Conservation (phyloP, 306 rosid genomes). For the Prunus campanulata region DNA sequence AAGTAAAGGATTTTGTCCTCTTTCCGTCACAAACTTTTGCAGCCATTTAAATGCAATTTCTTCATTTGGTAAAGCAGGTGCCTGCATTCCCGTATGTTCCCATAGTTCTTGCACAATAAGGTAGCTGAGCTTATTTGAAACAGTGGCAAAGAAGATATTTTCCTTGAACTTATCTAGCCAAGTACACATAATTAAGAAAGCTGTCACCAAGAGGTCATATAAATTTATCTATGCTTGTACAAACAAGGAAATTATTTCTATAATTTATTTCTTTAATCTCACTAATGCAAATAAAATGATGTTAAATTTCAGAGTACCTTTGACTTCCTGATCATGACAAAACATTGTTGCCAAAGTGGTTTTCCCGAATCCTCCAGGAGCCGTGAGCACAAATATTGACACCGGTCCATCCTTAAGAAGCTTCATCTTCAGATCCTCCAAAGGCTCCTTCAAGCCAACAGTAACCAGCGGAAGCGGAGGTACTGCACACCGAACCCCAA, state of each 20-base stretch:
- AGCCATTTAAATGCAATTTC: conserved; percentile 23
- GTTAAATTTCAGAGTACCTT: conserved; percentile 28
- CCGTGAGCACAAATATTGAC: conserved; percentile 40
- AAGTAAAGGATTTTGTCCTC: conserved; percentile 2
- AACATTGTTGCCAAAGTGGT: conserved; percentile 43
- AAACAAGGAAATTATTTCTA: too few species aligned
- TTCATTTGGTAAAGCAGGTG: conserved; percentile 31
- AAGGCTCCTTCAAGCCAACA: conserved; percentile 44
- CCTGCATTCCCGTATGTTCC: conserved; percentile 15
- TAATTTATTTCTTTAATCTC: neutral
- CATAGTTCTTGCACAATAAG: conserved; percentile 34
- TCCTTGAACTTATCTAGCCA: conserved; percentile 41
- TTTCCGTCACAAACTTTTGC: neutral
- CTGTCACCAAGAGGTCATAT: neutral
- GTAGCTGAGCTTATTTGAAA: conserved; percentile 34
- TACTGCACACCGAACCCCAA: conserved; percentile 23
- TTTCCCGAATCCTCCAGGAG: conserved; percentile 53
- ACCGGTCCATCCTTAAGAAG: conserved; percentile 14
- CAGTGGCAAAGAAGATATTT: conserved; percentile 43
- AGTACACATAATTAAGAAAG: conserved; percentile 4
- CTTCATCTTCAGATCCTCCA: conserved; percentile 41
- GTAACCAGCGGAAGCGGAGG: conserved; percentile 30
- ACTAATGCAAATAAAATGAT: neutral
- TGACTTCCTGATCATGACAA: conserved; percentile 39
- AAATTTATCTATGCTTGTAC: neutral